Evolutionary conservation across 2,329 filamentous ascomycete genomes (phyloP), one percentile per base, ranked within the genome.

Genomic region (Claviceps sp.): DNA sequence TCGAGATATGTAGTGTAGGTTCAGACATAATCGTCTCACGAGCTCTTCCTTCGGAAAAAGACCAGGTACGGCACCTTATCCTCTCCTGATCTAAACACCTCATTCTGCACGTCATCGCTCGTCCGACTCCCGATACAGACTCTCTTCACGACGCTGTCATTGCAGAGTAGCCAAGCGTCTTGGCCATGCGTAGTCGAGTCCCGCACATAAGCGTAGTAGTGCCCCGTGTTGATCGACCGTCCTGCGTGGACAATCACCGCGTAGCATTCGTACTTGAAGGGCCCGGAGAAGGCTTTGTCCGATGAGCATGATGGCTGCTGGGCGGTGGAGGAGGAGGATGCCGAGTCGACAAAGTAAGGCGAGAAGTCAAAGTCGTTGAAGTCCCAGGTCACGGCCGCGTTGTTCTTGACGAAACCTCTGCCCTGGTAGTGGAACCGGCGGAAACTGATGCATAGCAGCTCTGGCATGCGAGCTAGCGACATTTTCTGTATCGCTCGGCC

Each of bases 211-310:
- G 82, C 77, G 50, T 84, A 83, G 65, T 96, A 96, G 67, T 96
- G 90, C 0, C 90, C 90, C 49, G 78, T 80, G 40, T 80, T 78
- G 50, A 86, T 73, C 1, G 75, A 81, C 1, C 70, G 70, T 22
- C 90, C 90, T 4, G 79, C 68, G 65, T 96, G 90, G 56, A 86
- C 76, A 51, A 94, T 80, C 6, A 96, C 85, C 2, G 84, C 91
- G 64, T 95, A 96, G 50, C 87, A 84, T 62, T 95, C 85, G 66
- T 96, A 98, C 5, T 73, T 70, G 62, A 86, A 89, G 0, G 86
- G 84, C 1, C 67, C 69, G 2, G 61, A 59, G 53, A 76, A 74
- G 14, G 70, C 69, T 10, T 60, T 65, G 53, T 73, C 70, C 41
- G 41, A 14, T 16, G 48, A n/a, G 17, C 5, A 40, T 17, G 48